phyloP scores from a whole-genome alignment of 2,329 filamentous ascomycete species.

The Orbilia quercus region DNA sequence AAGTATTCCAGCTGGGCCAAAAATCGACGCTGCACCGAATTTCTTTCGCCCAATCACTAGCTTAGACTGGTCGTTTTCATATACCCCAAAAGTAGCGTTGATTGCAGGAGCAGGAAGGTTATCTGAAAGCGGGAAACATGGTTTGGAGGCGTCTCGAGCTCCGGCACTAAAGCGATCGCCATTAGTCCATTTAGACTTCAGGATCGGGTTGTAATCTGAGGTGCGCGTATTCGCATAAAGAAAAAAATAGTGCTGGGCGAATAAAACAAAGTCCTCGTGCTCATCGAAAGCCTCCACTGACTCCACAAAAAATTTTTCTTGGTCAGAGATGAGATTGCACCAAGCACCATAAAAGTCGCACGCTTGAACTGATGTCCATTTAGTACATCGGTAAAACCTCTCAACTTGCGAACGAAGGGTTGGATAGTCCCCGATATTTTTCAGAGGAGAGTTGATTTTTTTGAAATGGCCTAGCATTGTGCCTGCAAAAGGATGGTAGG shows the following conservation, averaged over 20 bases:
- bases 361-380: constrained; percentile 74
- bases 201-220: constrained; percentile 1
- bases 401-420: constrained; percentile 72
- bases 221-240: constrained; percentile 71
- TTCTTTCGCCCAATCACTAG: constrained; percentile 29
- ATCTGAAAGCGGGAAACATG: neutral
- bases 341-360: constrained; percentile 85
- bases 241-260: constrained; percentile 84
- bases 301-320: constrained; percentile 73
- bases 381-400: constrained; percentile 76
- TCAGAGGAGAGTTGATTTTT: constrained; percentile 81
- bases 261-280: constrained; percentile 93
- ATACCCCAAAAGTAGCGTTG: constrained; percentile 2
- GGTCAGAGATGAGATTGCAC: constrained; percentile 72
- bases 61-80: neutral
- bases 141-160: neutral
- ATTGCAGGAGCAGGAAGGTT: neutral
- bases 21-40: constrained; percentile 14
- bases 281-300: constrained; percentile 87
- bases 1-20: constrained; percentile 3
- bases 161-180: constrained; percentile 13
- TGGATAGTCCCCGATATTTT: constrained; percentile 77
- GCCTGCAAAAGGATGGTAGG: constrained; percentile 81
- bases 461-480: constrained; percentile 88
- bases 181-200: constrained; percentile 6